Percentiles rank a stretch among this genome's conserved stretches.
phyloP scores from a whole-genome alignment of 805 yeast species.

The Yamadazyma tumulicola region DNA sequence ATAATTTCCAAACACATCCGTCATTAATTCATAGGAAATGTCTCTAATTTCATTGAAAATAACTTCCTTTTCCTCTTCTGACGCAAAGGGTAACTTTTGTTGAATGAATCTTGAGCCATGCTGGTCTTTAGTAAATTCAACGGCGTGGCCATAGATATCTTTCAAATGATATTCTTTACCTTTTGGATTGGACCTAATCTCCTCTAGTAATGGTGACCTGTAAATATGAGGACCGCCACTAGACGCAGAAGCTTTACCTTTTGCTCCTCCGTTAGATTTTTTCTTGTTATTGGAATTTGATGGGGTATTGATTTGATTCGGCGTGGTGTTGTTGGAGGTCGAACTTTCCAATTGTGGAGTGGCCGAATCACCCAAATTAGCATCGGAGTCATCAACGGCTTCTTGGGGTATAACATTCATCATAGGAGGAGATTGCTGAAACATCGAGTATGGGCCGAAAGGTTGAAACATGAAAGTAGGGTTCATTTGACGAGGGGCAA shows the following conservation, averaged over 20 bases:
- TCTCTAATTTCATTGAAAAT: conserved; percentile 82
- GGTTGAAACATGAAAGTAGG: conserved; percentile 49
- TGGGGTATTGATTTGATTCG: conserved; percentile 5
- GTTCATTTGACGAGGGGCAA: conserved; percentile 26
- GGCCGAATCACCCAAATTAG: conserved; percentile 2
- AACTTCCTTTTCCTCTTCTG: conserved; percentile 67
- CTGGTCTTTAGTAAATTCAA: conserved; percentile 92
- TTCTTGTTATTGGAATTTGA: conserved; percentile 3
- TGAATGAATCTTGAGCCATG: conserved; percentile 97
- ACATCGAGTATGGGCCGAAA: conserved; percentile 45
- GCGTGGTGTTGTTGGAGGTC: conserved; percentile 4
- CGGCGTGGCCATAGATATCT: conserved; percentile 81
- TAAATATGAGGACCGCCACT: conserved; percentile 46
- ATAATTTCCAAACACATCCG: conserved; percentile 97
- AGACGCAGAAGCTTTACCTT: conserved; percentile 3
- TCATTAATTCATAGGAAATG: conserved; percentile 73
- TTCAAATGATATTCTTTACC: conserved; percentile 59
- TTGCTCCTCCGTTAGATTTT: conserved; percentile 1
- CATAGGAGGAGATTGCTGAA: conserved; percentile 24
- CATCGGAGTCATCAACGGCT: conserved; percentile 1
- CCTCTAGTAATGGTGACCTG: conserved; percentile 79
- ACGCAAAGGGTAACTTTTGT: conserved; percentile 68
- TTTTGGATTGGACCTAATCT: conserved; percentile 64
- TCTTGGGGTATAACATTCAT: conserved; percentile 1
- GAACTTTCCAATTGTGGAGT: not conserved